Conservation (phyloP, 2,329 filamentous ascomycete genomes). For the Xylaria sp. region DNA sequence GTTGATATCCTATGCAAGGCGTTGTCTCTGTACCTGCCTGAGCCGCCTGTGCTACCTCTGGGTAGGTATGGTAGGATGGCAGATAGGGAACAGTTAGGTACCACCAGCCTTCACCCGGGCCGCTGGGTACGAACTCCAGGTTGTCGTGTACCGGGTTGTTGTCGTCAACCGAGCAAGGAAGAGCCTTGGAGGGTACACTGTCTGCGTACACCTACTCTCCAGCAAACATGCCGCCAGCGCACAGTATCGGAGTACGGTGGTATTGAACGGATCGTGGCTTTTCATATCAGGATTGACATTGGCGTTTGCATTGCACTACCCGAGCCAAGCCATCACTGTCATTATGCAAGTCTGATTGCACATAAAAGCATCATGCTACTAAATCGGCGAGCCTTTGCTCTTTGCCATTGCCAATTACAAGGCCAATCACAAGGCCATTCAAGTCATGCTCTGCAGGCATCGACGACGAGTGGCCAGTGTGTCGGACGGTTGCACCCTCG, state of each 20-base stretch:
- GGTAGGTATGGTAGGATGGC: too few species aligned
- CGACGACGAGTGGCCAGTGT: not conserved
- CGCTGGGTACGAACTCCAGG: not conserved
- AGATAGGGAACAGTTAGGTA: too few species aligned
- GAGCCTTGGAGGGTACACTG: conserved; percentile 5
- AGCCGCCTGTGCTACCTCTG: not conserved
- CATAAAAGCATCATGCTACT: not conserved
- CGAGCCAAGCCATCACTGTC: conserved; percentile 20
- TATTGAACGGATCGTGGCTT: conserved; percentile 14
- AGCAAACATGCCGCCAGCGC: conserved; percentile 1
- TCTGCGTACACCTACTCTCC: not conserved
- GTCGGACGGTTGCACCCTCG: conserved; percentile 14
- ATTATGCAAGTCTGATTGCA: conserved; percentile 26
- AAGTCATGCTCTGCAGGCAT: conserved; percentile 12
- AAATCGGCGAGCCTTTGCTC: conserved; percentile 11
- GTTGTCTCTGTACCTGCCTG: not conserved
- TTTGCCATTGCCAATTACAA: not conserved
- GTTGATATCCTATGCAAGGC: not conserved
- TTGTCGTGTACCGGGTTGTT: not conserved
- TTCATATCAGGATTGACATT: conserved; percentile 7
- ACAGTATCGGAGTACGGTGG: not conserved
- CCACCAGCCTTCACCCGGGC: not conserved
- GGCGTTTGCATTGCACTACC: conserved; percentile 9
- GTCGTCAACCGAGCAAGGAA: not conserved
- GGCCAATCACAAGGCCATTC: conserved; percentile 12